Percentiles rank a stretch among this genome's conserved stretches.
These are phyloP conservation scores for Eutrema salsugineum DNA, from an alignment of 441 rosid species.

Conservation along the genomic window DNA sequence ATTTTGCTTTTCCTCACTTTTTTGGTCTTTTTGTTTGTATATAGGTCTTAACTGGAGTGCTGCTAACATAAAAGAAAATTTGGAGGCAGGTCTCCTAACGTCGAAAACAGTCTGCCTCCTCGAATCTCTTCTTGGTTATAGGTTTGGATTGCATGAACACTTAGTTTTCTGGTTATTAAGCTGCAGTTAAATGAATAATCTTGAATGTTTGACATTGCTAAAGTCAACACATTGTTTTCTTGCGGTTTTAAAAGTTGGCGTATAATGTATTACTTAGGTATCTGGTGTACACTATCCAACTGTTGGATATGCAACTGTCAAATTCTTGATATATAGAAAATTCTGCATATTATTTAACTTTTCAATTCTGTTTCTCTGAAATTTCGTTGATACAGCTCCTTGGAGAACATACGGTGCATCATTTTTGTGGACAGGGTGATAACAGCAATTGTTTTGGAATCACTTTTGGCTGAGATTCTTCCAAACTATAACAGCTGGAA, in stretches of 20 bases:
- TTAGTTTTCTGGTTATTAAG: background rate
- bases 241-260: background rate
- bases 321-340: background rate
- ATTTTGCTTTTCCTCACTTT: background rate
- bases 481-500: constrained; percentile 59
- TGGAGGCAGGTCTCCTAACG: constrained; percentile 53
- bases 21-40: constrained; percentile 2
- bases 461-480: constrained; percentile 58
- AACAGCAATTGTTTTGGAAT: constrained; percentile 57
- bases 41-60: constrained; percentile 46
- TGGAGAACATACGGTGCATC: constrained; percentile 73
- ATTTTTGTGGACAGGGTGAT: constrained; percentile 88
- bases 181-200: background rate
- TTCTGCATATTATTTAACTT: background rate
- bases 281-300: background rate
- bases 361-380: background rate
- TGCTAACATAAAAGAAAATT: constrained; percentile 31
- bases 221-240: background rate
- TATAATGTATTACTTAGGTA: background rate
- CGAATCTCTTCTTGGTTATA: constrained; percentile 66
- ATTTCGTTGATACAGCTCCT: constrained; percentile 35
- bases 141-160: constrained; percentile 38
- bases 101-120: constrained; percentile 57
- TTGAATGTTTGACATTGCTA: background rate
- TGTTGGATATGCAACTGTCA: background rate